Conservation (phyloP, 306 rosid genomes). For the Canavalia gladiata region DNA sequence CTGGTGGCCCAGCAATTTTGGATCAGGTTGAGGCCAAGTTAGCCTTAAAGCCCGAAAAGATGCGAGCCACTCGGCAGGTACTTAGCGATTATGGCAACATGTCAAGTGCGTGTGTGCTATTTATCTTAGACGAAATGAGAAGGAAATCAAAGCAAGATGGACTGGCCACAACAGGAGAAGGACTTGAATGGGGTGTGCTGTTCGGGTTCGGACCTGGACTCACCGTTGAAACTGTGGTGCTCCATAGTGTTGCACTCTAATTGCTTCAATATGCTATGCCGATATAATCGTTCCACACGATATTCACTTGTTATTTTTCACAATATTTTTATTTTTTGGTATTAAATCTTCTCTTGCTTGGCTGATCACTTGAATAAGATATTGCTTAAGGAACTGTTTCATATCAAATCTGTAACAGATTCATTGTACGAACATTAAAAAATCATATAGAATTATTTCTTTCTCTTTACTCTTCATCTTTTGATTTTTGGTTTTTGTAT, state of each 20-base stretch:
- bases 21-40: slow-evolving; percentile 53
- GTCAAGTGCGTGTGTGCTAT: slow-evolving; percentile 52
- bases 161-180: slow-evolving; percentile 51
- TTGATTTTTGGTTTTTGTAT: too few relatives aligned
- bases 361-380: slow-evolving; percentile 24
- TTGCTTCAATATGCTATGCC: neutral
- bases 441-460: too few relatives aligned
- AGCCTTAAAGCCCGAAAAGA: slow-evolving; percentile 41
- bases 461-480: too few relatives aligned
- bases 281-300: neutral
- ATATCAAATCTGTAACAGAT: neutral
- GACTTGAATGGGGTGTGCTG: slow-evolving; percentile 53
- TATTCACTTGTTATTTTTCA: neutral
- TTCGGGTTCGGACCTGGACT: slow-evolving; percentile 52
- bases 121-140: slow-evolving; percentile 46
- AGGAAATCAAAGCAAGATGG: slow-evolving; percentile 40
- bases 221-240: slow-evolving; percentile 48
- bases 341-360: slow-evolving; percentile 13
- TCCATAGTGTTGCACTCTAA: slow-evolving; percentile 41
- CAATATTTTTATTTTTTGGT: neutral
- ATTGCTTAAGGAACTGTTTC: slow-evolving; percentile 7
- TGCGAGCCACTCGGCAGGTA: slow-evolving; percentile 44
- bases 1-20: slow-evolving; percentile 49
- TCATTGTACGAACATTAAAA: too few relatives aligned
- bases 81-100: slow-evolving; percentile 51